Percentiles rank a stretch among this genome's conserved stretches.
Evolutionary conservation across 2,329 filamentous ascomycete species (phyloP).

Genomic region (Taxawa tesnikishii): DNA sequence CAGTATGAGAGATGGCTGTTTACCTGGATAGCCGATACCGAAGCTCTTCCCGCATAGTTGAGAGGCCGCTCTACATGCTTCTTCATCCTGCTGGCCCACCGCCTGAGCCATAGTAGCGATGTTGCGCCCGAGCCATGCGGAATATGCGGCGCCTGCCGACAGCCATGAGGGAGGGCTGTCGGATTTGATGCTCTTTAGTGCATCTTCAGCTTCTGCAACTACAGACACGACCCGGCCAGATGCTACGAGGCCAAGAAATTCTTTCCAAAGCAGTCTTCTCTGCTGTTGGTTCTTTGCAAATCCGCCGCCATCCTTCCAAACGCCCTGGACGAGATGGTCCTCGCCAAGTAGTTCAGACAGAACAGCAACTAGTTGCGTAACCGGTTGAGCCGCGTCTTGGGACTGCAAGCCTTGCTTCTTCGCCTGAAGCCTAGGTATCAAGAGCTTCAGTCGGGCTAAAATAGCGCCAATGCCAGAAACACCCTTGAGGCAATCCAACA

Average conservation of each 20-base stretch:
- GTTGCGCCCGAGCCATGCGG: slow-evolving; percentile 58
- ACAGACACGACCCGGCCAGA: slow-evolving; percentile 48
- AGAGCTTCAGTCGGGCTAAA: slow-evolving; percentile 28
- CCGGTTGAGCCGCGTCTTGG: slow-evolving; percentile 16
- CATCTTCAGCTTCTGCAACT: slow-evolving; percentile 46
- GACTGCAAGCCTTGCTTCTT: slow-evolving; percentile 1
- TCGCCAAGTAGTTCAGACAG: slow-evolving; percentile 31
- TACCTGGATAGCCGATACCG: slow-evolving; percentile 62
- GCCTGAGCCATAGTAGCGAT: slow-evolving; percentile 38
- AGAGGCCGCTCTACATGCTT: slow-evolving; percentile 20
- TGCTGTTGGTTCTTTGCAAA: slow-evolving; percentile 29
- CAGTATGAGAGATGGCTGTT: slow-evolving; percentile 5
- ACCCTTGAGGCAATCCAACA: slow-evolving; percentile 59
- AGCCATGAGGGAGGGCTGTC: slow-evolving; percentile 41
- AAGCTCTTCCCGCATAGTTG: slow-evolving; percentile 47
- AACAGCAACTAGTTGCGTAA: slow-evolving; percentile 30
- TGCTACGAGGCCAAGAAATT: slow-evolving; percentile 45
- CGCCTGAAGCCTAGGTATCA: not conserved
- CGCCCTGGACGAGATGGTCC: slow-evolving; percentile 24
- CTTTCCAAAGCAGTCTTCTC: slow-evolving; percentile 48
- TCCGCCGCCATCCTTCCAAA: slow-evolving; percentile 33
- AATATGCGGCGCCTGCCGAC: slow-evolving; percentile 51
- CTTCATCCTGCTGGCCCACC: slow-evolving; percentile 12
- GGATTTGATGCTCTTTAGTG: slow-evolving; percentile 22
- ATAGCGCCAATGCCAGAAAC: slow-evolving; percentile 69